A percentile compares a stretch with the other conserved stretches of the same genome.
Conservation (phyloP, 2,329 filamentous ascomycete genomes). For the Penicillium oxalicum region DNA sequence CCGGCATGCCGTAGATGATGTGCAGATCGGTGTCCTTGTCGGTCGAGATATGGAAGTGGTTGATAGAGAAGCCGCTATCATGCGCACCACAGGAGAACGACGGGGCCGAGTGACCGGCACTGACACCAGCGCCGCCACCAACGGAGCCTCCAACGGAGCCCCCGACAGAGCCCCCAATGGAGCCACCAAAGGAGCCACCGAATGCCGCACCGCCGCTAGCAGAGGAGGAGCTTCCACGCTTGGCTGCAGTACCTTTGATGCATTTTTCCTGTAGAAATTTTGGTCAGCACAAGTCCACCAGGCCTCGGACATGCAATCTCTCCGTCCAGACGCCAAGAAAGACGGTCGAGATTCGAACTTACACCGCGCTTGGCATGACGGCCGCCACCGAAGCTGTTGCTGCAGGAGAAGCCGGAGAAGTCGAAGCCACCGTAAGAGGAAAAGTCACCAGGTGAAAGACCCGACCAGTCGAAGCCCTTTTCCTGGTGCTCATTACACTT, state of each 20-base stretch:
- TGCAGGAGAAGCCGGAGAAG: slow-evolving; percentile 68
- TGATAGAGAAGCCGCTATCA: slow-evolving; percentile 65
- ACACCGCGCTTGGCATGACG: slow-evolving; percentile 32
- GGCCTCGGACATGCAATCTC: no score
- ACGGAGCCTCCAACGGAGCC: slow-evolving; percentile 2
- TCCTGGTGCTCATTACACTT: slow-evolving; percentile 66
- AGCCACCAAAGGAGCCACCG: neutral
- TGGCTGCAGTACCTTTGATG: slow-evolving; percentile 45
- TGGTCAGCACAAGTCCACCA: no score
- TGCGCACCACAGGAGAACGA: slow-evolving; percentile 54
- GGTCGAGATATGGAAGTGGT: slow-evolving; percentile 64
- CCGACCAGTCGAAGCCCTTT: slow-evolving; percentile 65
- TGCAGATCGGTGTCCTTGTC: slow-evolving; percentile 73
- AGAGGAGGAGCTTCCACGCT: slow-evolving; percentile 41
- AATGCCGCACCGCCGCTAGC: slow-evolving; percentile 12
- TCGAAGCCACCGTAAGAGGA: slow-evolving; percentile 63
- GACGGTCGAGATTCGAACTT: slow-evolving; percentile 29
- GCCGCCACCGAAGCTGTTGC: slow-evolving; percentile 46
- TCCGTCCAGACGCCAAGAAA: no score
- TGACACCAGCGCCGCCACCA: neutral
- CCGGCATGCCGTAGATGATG: slow-evolving; percentile 81
- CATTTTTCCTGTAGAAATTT: slow-evolving; percentile 49
- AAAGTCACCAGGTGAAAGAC: slow-evolving; percentile 58
- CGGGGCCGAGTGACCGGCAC: slow-evolving; percentile 45
- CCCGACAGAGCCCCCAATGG: neutral